phyloP scores from a whole-genome alignment of 805 yeast species.

The Ogataea paradorogensis region DNA sequence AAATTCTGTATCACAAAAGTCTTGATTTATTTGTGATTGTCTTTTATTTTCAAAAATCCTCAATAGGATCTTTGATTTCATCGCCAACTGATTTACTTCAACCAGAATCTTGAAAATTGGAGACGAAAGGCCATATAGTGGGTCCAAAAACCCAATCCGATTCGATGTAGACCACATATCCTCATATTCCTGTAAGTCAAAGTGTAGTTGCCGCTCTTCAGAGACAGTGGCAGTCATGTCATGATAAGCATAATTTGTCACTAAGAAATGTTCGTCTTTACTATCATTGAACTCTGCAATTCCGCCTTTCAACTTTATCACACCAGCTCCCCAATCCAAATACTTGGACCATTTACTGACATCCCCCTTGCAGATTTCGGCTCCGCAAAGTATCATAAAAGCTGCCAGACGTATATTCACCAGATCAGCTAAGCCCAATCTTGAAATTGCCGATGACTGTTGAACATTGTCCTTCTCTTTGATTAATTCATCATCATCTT shows the following conservation, averaged over 20 bases:
- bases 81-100: constrained; percentile 60
- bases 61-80: constrained; percentile 43
- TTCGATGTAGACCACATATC: constrained; percentile 40
- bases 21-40: constrained; percentile 4
- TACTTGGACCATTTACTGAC: constrained; percentile 71
- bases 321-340: constrained; percentile 61
- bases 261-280: constrained; percentile 66
- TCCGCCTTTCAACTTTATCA: constrained; percentile 64
- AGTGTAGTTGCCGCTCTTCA: constrained; percentile 60
- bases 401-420: constrained; percentile 56
- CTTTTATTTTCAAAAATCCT: constrained; percentile 10
- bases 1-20: constrained; percentile 8
- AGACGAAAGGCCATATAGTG: constrained; percentile 70
- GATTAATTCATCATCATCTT: constrained; percentile 26
- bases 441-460: constrained; percentile 7
- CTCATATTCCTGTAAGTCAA: constrained; percentile 59
- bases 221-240: constrained; percentile 66
- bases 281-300: constrained; percentile 46
- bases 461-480: constrained; percentile 10
- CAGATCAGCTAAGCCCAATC: constrained; percentile 30
- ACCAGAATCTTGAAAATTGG: constrained; percentile 66
- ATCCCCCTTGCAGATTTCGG: constrained; percentile 81
- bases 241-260: constrained; percentile 77
- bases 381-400: constrained; percentile 67
- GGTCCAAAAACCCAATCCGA: constrained; percentile 52